phyloP scores from a whole-genome alignment of 805 yeast species.

The Candida vartiovaarae region DNA sequence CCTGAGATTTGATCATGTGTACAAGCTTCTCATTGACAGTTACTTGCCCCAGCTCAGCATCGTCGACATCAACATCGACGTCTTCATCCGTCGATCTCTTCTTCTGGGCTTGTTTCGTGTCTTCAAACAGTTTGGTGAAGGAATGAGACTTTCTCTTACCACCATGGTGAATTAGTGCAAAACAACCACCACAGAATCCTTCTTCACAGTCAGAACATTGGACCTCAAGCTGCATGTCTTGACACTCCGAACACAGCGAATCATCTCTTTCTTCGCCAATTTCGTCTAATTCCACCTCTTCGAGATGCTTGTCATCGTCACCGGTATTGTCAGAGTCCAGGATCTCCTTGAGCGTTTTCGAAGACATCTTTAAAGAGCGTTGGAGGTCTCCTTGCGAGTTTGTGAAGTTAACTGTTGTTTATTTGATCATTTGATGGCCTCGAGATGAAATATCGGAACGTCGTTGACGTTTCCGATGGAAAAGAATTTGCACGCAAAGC shows the following conservation, averaged over 20 bases:
- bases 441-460: too few relatives aligned
- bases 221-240: conserved; percentile 64
- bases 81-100: conserved; percentile 17
- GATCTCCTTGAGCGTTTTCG: conserved; percentile 30
- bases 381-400: too few relatives aligned
- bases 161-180: conserved; percentile 58
- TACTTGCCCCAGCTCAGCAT: background rate
- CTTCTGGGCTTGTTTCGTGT: conserved; percentile 11
- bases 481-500: too few relatives aligned
- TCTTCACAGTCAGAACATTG: conserved; percentile 59
- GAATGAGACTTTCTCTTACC: conserved; percentile 51
- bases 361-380: background rate
- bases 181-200: conserved; percentile 63
- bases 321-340: conserved; percentile 31
- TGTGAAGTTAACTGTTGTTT: too few relatives aligned
- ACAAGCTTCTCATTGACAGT: conserved; percentile 8
- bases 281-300: conserved; percentile 14
- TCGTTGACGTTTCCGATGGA: too few relatives aligned
- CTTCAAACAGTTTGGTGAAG: conserved; percentile 22
- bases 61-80: conserved; percentile 14
- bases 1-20: conserved; percentile 31
- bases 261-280: conserved; percentile 28
- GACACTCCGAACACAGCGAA: conserved; percentile 58
- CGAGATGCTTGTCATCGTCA: conserved; percentile 20
- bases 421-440: too few relatives aligned